Base-by-base conservation (phyloP, 2,329 filamentous ascomycete genomes). In the Cladosporium cucumerinum region DNA sequence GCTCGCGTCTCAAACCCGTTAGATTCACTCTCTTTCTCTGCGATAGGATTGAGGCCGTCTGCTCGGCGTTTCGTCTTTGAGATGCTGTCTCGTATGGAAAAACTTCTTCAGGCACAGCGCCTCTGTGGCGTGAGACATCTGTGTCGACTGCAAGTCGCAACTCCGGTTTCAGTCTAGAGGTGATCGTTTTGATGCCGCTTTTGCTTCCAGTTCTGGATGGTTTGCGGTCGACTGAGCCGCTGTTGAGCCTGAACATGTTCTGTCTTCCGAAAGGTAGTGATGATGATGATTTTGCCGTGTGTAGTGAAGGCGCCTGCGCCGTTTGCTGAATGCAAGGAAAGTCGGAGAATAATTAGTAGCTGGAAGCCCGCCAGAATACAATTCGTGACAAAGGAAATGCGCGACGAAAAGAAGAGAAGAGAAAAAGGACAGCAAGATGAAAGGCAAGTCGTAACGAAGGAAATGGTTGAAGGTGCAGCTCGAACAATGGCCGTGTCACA, bases 121-220 rank as follows among this genome's bases (percentile, higher is more conserved):
- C 78, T 69, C 70, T 71, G 60, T 80, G 78, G 46, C 75, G 73
- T 34, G 86, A 80, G 80, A 91, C 88, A 72, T 88, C 88, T 2
- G 90, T 93, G 68, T 91, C 86, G 23, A 92, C 75, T 16, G 67
- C 66, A 18, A 72, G 63, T 36, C 68, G 65, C 3, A 67, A 64
- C 34, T 64, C 67, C 34, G 46, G 46, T 55, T 36, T 67, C 14
- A 55, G 61, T 28, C 48, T 66, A 16, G 62, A 51, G 26, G 57
- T 49, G 28, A 64, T 52, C 16, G 54, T 36, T 26, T 32, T 30
- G 43, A 64, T 28, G n/a, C 61, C 46, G 16, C 52, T 39, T 11
- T 43, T 59, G 32, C 46, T 59, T 25, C 62, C 46, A 30, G 46
- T n/a, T 25, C 39, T 39, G 23, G 60, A 62, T 30, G 60, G 60